Evolutionary conservation across 345 rosid species (phyloP), one percentile per base, ranked within the genome.

Genomic region (Adansonia digitata): DNA sequence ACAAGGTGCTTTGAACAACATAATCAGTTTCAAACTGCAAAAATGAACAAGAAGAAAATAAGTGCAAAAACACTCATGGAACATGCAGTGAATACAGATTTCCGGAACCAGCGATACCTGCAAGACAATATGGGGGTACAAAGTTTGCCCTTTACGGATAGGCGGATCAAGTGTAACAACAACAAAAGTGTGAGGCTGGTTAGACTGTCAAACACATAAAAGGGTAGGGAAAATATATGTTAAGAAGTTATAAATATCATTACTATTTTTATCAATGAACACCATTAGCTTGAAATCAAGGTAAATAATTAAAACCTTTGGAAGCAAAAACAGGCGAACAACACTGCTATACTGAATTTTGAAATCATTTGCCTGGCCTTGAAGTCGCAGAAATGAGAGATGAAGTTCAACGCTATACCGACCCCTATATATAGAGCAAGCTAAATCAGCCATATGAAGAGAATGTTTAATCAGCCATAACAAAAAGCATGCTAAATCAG

Each of bases 291-390:
- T 68, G 37, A 15, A 15, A 26, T 27, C 24, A 26, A 20, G 72
- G 40, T 68, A 46, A 42, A 61, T 37, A 69, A 61, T 37, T 61
- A 55, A 59, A 51, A 93, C 97, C 97, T 93, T 93, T 18, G 98
- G 98, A 66, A 95, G 99, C 80, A 95, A 85, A 85, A 95, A 93
- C 72, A 95, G 79, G 49, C 98, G 96, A 78, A 93, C 97, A 77
- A 93, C 97, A 70, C 98, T 93, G 82, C 98, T 93, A 78, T 93
- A 95, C 86, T 95, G 99, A 79, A 95, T 93, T 85, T 95, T 95
- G 83, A 95, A 95, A 84, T 94, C 99, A 79, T 95, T 95, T 69
- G 98, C 98, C 86, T 90, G 96, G 69, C 98, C 99, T 88, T 86
- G 93, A 60, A 93, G 88, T 57, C 94, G 90, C 78, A 95, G 80